Base-by-base conservation (phyloP, 495 filamentous ascomycete species). In the Trichodelitschia bisporula region DNA sequence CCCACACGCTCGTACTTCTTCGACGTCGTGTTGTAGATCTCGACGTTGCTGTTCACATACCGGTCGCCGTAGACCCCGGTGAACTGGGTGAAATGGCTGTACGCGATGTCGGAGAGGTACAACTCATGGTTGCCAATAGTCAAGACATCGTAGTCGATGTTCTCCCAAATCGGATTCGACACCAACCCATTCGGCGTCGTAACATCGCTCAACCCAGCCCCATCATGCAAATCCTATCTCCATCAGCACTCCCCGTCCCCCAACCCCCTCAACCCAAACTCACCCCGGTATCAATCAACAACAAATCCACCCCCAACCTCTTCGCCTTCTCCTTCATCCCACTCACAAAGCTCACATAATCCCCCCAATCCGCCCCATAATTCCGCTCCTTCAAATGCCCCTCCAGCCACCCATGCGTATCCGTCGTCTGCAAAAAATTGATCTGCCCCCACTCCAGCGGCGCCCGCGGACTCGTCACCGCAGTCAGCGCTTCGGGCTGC, bases 381-480 rank as follows among this genome's bases (percentile, higher is more conserved):
- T 55, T 56, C 33, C 45, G 43, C 36, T 56, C 45, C 33, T 56
- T 55, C 31, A 54, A 40, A 39, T 56, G 54, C 9, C 53, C 56
- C 41, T 57, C 55, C 2, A 54, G 43, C 56, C 55, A 58, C 10
- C 56, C 56, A 40, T 59, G 56, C 6, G 47, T 52, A 33, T 58
- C 56, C 1, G 53, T 57, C 1, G 53, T 59, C 26, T 58, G 56
- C 11, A 58, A 37, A 28, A 58, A 53, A 31, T 59, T 59, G 29
- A 59, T 35, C 34, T 58, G 45, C 14, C 56, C 55, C 53, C 56
- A 59, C 40, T 49, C 46, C 36, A 59, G 19, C 18, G 48, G 53
- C 3, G 37, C 44, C 21, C 39, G 43, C 18, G 56, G 54, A 14
- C 36, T 15, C 11, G 43, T 41, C 3, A 39, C 43, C 14, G 51